Evolutionary conservation across 2,329 filamentous ascomycete genomes (phyloP).

Genomic region (Geosmithia putterillii): DNA sequence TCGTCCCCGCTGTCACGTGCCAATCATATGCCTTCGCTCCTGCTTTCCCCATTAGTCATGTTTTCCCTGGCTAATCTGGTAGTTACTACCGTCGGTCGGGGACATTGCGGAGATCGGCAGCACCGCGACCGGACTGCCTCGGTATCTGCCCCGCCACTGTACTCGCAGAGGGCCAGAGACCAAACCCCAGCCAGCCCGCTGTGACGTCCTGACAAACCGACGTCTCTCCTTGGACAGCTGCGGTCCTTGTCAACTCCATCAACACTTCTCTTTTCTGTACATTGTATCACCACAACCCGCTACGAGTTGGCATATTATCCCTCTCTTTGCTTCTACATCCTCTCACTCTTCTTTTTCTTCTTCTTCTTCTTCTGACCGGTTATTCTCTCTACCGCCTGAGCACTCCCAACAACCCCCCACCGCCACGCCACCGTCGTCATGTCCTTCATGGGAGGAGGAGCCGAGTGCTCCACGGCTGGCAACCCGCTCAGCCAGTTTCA

Average conservation of each 20-base stretch:
- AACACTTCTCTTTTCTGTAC: neutral
- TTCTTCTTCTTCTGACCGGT: neutral
- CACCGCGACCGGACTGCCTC: neutral
- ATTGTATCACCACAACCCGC: neutral
- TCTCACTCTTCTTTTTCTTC: neutral
- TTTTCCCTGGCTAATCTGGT: too few relatives aligned
- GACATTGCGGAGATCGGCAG: neutral
- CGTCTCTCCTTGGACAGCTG: neutral
- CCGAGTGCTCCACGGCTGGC: conserved; percentile 90
- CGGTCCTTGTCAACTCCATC: neutral
- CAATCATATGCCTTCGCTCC: too few relatives aligned
- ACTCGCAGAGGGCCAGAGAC: too few relatives aligned
- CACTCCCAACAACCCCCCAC: conserved; percentile 1
- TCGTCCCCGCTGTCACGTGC: too few relatives aligned
- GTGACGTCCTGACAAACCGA: neutral
- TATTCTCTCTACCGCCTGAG: neutral
- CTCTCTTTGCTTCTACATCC: conserved; percentile 1
- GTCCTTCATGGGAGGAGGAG: conserved; percentile 90
- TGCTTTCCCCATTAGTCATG: too few relatives aligned
- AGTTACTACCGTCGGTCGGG: neutral
- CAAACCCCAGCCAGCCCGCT: neutral
- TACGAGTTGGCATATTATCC: conserved; percentile 1
- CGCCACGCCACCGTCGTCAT: conserved; percentile 34
- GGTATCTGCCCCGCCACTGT: conserved; percentile 1
- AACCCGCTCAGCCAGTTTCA: conserved; percentile 97